These are phyloP conservation scores for Globisporangium splendens DNA, from an alignment of 352 stramenopile genomes.

Conservation along the genomic window DNA sequence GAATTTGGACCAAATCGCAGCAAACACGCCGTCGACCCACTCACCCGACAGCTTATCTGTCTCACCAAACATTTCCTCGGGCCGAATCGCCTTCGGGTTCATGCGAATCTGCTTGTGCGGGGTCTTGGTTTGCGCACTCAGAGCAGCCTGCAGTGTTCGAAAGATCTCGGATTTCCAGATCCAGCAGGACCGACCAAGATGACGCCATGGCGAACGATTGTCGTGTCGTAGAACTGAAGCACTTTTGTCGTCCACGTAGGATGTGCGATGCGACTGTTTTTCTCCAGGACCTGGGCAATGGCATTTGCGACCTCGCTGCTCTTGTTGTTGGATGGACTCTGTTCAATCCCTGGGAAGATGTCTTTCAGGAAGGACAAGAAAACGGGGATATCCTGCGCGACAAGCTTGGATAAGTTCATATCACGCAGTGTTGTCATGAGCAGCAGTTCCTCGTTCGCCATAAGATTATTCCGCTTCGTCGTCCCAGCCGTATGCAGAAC, in stretches of 20 bases:
- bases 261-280: conserved; percentile 60
- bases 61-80: conserved; percentile 82
- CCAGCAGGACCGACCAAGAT: conserved; percentile 87
- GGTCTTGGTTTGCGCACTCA: conserved; percentile 55
- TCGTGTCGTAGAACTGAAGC: conserved; percentile 92
- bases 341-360: conserved; percentile 78
- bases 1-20: conserved; percentile 83
- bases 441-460: conserved; percentile 91
- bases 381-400: conserved; percentile 89
- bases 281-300: conserved; percentile 70
- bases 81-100: conserved; percentile 81
- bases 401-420: conserved; percentile 93
- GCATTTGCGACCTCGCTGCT: conserved; percentile 68
- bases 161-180: conserved; percentile 74
- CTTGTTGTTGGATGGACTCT: conserved; percentile 37
- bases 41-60: conserved; percentile 72
- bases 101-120: conserved; percentile 74
- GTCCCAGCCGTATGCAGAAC: conserved; percentile 94
- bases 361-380: conserved; percentile 89
- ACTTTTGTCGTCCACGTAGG: conserved; percentile 85
- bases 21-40: conserved; percentile 79
- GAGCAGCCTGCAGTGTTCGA: conserved; percentile 56
- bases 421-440: conserved; percentile 95
- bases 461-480: conserved; percentile 93
- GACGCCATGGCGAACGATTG: conserved; percentile 90